These are phyloP conservation scores for Malus hybrid DNA, from an alignment of 331 rosid genomes.

Conservation along the genomic window DNA sequence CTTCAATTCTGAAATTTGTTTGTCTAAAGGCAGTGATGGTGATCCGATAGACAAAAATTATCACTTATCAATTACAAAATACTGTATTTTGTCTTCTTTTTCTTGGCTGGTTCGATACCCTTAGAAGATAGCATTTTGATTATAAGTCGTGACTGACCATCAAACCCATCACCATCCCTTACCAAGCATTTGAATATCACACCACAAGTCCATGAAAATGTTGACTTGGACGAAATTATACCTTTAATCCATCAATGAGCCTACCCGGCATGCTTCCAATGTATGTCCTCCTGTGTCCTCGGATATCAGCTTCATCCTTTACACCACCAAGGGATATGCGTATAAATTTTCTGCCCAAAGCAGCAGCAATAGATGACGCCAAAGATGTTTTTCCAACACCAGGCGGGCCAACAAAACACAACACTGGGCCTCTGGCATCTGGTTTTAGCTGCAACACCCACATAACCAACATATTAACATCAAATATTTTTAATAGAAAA, in stretches of 20 bases:
- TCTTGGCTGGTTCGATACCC: not conserved
- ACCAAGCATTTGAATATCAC: not conserved
- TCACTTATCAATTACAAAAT: not conserved
- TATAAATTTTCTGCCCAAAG: slow-evolving; percentile 81
- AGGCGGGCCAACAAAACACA: slow-evolving; percentile 99
- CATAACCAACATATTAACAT: slow-evolving; percentile 22
- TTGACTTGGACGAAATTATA: slow-evolving; percentile 8
- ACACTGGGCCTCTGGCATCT: slow-evolving; percentile 96
- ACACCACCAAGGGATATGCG: slow-evolving; percentile 99
- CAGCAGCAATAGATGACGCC: slow-evolving; percentile 96
- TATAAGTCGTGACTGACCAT: not conserved
- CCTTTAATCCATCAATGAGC: slow-evolving; percentile 96
- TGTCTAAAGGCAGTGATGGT: not conserved
- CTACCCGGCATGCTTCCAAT: slow-evolving; percentile 99
- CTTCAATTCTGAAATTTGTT: not conserved
- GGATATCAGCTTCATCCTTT: slow-evolving; percentile 97
- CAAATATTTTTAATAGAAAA: slow-evolving; percentile 13
- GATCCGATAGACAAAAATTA: not conserved
- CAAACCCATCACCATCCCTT: not conserved
- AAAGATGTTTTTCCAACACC: slow-evolving; percentile 98
- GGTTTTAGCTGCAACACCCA: slow-evolving; percentile 74
- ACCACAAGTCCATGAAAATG: not conserved
- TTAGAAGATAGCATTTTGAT: not conserved
- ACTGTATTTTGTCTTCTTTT: not conserved
- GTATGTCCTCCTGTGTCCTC: slow-evolving; percentile 99